phyloP scores from a whole-genome alignment of 2,329 filamentous ascomycete genomes.

The Fusarium clavum region DNA sequence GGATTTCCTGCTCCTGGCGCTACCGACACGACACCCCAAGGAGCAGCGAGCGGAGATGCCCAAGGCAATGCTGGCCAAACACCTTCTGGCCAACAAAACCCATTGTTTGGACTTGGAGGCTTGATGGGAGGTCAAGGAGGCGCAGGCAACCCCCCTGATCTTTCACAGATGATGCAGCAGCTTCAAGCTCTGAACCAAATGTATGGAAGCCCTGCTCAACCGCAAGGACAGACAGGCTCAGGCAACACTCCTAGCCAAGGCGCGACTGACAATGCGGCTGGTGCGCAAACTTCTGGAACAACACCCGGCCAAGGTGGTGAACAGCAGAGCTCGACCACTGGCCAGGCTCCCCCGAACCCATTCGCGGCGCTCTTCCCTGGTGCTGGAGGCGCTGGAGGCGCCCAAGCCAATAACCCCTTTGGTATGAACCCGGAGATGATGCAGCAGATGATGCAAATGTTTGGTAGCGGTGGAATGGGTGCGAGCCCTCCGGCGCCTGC shows the following conservation, averaged over 20 bases:
- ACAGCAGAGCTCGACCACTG: constrained; percentile 47
- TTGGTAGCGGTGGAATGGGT: constrained; percentile 51
- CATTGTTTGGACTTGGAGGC: constrained; percentile 43
- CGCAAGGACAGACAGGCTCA: constrained; percentile 43
- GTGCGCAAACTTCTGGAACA: constrained; percentile 39
- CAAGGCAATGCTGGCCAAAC: constrained; percentile 48
- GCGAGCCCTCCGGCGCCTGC: constrained; percentile 67
- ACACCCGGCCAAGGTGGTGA: constrained; percentile 23
- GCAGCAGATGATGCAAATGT: constrained; percentile 66
- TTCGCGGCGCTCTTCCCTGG: constrained; percentile 72
- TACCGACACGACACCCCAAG: constrained; percentile 84
- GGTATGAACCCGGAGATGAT: constrained; percentile 66
- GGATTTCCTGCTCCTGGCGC: constrained; percentile 91
- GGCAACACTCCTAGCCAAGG: constrained; percentile 46
- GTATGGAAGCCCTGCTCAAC: constrained; percentile 47
- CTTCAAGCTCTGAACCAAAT: constrained; percentile 46
- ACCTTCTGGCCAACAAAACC: constrained; percentile 51
- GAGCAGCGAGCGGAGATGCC: constrained; percentile 48
- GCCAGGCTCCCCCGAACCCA: constrained; percentile 67
- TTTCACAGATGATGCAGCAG: constrained; percentile 44
- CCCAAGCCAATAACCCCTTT: constrained; percentile 56
- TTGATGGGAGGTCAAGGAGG: constrained; percentile 35
- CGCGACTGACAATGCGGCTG: constrained; percentile 42
- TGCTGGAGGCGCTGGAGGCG: constrained; percentile 31
- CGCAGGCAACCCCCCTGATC: constrained; percentile 26